Conservation (phyloP, 768 basidiomycete species). For the Strobilomyces confusus region DNA sequence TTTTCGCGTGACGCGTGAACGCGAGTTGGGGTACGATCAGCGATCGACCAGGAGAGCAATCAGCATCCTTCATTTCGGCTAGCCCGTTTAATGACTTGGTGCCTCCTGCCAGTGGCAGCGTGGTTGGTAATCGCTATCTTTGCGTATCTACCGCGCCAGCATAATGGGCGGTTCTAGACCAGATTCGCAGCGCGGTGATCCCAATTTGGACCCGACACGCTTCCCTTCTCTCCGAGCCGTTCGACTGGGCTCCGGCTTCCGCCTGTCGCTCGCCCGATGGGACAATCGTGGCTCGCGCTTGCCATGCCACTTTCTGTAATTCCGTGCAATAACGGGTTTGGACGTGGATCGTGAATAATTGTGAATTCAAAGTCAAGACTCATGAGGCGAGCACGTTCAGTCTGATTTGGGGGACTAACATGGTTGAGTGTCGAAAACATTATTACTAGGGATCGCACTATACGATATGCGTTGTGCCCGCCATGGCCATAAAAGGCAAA, state of each 20-base stretch:
- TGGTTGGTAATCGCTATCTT: background rate
- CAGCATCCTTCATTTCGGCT: conserved; percentile 25
- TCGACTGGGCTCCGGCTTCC: background rate
- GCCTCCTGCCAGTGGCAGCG: conserved; percentile 4
- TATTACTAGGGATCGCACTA: background rate
- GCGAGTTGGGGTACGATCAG: conserved; percentile 17
- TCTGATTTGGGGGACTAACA: background rate
- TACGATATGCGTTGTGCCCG: conserved; percentile 14
- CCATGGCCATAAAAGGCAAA: conserved; percentile 28
- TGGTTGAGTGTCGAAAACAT: conserved; percentile 7
- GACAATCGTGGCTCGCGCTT: background rate
- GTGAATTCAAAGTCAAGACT: no score
- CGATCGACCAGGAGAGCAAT: conserved; percentile 25
- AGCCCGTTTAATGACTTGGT: conserved; percentile 17
- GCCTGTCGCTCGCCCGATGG: background rate
- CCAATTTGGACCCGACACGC: background rate
- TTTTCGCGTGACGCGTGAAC: background rate
- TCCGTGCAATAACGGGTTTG: background rate
- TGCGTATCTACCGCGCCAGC: background rate
- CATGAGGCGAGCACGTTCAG: background rate
- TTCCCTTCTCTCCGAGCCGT: conserved; percentile 5
- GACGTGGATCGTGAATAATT: background rate
- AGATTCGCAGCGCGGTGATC: conserved; percentile 4
- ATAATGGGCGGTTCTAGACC: conserved; percentile 13
- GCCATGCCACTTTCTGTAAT: background rate